Conservation (phyloP, 345 rosid genomes). For the Brassica cretica region DNA sequence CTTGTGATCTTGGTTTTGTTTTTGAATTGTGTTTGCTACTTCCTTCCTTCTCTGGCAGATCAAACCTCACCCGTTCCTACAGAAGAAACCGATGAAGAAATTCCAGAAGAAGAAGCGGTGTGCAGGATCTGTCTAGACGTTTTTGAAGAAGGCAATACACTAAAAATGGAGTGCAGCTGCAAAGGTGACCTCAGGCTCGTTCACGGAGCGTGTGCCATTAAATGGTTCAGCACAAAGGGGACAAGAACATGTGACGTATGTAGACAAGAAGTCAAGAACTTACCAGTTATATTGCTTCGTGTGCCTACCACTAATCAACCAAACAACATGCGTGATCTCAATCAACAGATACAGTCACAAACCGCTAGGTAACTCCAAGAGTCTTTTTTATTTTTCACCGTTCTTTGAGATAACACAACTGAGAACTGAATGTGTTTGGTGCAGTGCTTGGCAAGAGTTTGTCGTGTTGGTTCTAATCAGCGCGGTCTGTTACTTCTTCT, state of each 20-base stretch:
- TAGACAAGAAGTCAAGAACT: slow-evolving; percentile 77
- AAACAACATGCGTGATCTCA: slow-evolving; percentile 50
- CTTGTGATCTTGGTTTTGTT: not conserved
- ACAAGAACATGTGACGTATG: slow-evolving; percentile 90
- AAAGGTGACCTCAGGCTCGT: slow-evolving; percentile 90
- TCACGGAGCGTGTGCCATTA: slow-evolving; percentile 85
- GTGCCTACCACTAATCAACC: slow-evolving; percentile 44
- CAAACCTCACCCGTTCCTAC: slow-evolving; percentile 50
- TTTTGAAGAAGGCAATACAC: slow-evolving; percentile 66
- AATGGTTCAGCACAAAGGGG: slow-evolving; percentile 86
- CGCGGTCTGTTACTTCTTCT: slow-evolving; percentile 93
- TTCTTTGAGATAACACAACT: slow-evolving; percentile 17
- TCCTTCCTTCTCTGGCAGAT: slow-evolving; percentile 49
- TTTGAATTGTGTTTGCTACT: slow-evolving; percentile 13
- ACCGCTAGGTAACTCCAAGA: slow-evolving; percentile 51
- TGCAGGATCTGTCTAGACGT: slow-evolving; percentile 87
- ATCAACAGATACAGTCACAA: slow-evolving; percentile 54
- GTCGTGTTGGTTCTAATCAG: slow-evolving; percentile 89
- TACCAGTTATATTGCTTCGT: slow-evolving; percentile 88
- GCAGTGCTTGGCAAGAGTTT: slow-evolving; percentile 98
- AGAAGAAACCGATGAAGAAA: slow-evolving; percentile 83
- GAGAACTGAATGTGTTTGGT: slow-evolving; percentile 25
- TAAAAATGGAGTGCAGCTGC: slow-evolving; percentile 98
- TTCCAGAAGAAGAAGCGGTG: slow-evolving; percentile 93
- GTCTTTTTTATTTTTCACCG: slow-evolving; percentile 11